phyloP scores from a whole-genome alignment of 164 flowering plant genomes.

The Santalum album region DNA sequence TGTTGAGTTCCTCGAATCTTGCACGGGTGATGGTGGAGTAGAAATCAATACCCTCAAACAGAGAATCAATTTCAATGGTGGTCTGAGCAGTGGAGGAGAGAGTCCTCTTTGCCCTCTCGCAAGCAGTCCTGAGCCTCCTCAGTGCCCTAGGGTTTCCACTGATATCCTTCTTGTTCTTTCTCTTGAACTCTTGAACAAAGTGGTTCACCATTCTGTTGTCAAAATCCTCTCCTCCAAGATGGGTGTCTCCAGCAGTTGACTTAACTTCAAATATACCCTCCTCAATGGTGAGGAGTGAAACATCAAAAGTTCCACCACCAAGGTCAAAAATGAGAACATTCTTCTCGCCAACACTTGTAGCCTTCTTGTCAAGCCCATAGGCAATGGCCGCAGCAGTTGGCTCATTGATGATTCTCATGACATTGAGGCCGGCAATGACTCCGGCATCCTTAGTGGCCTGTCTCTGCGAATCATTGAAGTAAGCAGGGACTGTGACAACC shows the following conservation, averaged over 20 bases:
- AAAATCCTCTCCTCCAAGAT: conserved; percentile 29
- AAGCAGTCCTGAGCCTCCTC: conserved; percentile 31
- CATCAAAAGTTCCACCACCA: conserved; percentile 37
- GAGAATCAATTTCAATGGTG: conserved; percentile 27
- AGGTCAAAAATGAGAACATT: conserved; percentile 31
- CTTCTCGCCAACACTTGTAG: conserved; percentile 32
- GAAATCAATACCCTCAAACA: conserved; percentile 32
- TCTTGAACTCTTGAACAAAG: conserved; percentile 32
- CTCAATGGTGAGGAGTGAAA: conserved; percentile 30
- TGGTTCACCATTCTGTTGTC: conserved; percentile 32
- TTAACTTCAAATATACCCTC: conserved; percentile 37
- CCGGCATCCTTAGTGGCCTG: conserved; percentile 36
- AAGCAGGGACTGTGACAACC: conserved; percentile 33
- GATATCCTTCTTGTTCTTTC: conserved; percentile 37
- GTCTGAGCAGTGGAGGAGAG: conserved; percentile 33
- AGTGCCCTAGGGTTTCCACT: conserved; percentile 29
- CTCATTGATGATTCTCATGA: conserved; percentile 38
- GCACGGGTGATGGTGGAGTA: conserved; percentile 32
- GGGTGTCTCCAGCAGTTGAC: conserved; percentile 40
- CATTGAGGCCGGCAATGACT: conserved; percentile 32
- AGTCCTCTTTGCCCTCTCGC: conserved; percentile 33
- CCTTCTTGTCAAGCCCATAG: conserved; percentile 37
- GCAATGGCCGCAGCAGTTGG: conserved; percentile 44
- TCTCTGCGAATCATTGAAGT: conserved; percentile 36
- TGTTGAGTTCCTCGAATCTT: conserved; percentile 37